phyloP scores from a whole-genome alignment of 2,329 filamentous ascomycete genomes.

The Ceratocystis destructans region DNA sequence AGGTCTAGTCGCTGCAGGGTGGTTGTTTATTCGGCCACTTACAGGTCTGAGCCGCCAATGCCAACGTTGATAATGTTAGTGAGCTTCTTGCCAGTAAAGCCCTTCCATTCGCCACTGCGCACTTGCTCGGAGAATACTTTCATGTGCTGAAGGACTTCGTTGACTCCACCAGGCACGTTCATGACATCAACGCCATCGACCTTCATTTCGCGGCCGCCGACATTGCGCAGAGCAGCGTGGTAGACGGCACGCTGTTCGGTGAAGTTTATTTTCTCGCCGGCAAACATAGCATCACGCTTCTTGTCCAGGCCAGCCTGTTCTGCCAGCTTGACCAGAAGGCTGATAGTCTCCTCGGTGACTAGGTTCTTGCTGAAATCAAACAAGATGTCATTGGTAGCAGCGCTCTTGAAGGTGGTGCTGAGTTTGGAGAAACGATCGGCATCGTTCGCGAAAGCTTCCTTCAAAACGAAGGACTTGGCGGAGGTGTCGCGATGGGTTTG shows the following conservation, averaged over 20 bases:
- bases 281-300: slow-evolving; percentile 95
- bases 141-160: slow-evolving; percentile 88
- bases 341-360: slow-evolving; percentile 79
- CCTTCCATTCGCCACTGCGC: slow-evolving; percentile 90
- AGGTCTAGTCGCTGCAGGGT: slow-evolving; percentile 20
- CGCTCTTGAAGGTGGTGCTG: slow-evolving; percentile 70
- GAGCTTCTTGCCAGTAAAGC: slow-evolving; percentile 92
- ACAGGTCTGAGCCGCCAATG: slow-evolving; percentile 97
- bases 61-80: slow-evolving; percentile 95
- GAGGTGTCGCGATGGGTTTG: slow-evolving; percentile 78
- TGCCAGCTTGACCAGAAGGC: slow-evolving; percentile 76
- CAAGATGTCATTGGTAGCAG: slow-evolving; percentile 72
- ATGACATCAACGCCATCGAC: slow-evolving; percentile 91
- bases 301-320: slow-evolving; percentile 83
- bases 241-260: slow-evolving; percentile 94
- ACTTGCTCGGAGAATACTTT: slow-evolving; percentile 96
- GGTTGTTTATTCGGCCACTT: slow-evolving; percentile 35
- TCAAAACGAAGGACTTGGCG: slow-evolving; percentile 81
- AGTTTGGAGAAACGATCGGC: slow-evolving; percentile 81
- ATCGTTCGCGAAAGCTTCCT: slow-evolving; percentile 83
- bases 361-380: slow-evolving; percentile 99
- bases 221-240: slow-evolving; percentile 87
- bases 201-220: slow-evolving; percentile 64
- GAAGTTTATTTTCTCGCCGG: slow-evolving; percentile 97
- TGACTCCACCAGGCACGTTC: slow-evolving; percentile 74